Percentiles rank a stretch among this genome's conserved stretches.
These are phyloP conservation scores for Adiantum capillusveneris DNA, from an alignment of 75 land plant genomes.

Conservation along the genomic window DNA sequence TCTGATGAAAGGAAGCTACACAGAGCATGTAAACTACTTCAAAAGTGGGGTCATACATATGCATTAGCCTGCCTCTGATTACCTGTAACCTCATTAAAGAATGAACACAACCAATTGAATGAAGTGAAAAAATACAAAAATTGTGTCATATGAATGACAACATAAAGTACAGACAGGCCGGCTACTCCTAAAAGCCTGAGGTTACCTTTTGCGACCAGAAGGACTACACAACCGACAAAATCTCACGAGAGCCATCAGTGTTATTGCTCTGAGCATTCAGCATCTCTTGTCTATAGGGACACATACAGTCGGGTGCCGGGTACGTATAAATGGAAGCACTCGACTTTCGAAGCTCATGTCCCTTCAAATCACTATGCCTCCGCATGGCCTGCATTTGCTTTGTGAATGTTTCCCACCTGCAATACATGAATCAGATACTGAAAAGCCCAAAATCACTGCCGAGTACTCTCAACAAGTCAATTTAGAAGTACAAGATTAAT, in stretches of 20 bases:
- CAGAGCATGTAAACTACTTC: too few species aligned
- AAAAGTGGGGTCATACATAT: too few species aligned
- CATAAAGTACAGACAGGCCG: neutral
- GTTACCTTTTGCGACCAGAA: neutral
- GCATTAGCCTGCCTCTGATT: too few species aligned
- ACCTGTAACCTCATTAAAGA: neutral
- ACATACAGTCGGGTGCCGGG: slow-evolving; percentile 98
- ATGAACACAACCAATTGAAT: neutral
- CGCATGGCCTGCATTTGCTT: slow-evolving; percentile 74
- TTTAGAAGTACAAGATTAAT: neutral
- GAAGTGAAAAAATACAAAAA: neutral
- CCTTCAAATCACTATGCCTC: slow-evolving; percentile 79
- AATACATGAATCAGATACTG: too few species aligned
- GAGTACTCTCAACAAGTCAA: too few species aligned
- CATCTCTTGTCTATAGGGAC: slow-evolving; percentile 14
- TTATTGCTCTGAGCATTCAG: neutral
- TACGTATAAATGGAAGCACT: slow-evolving; percentile 79
- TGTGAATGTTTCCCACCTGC: slow-evolving; percentile 86
- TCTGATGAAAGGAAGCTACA: too few species aligned
- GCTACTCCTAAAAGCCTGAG: too few species aligned
- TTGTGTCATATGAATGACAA: neutral
- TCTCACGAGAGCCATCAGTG: neutral
- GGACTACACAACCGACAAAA: neutral
- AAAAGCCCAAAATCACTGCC: too few species aligned
- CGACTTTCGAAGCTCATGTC: slow-evolving; percentile 64